phyloP scores from a whole-genome alignment of 2,329 filamentous ascomycete species.

The Thelonectria olida region DNA sequence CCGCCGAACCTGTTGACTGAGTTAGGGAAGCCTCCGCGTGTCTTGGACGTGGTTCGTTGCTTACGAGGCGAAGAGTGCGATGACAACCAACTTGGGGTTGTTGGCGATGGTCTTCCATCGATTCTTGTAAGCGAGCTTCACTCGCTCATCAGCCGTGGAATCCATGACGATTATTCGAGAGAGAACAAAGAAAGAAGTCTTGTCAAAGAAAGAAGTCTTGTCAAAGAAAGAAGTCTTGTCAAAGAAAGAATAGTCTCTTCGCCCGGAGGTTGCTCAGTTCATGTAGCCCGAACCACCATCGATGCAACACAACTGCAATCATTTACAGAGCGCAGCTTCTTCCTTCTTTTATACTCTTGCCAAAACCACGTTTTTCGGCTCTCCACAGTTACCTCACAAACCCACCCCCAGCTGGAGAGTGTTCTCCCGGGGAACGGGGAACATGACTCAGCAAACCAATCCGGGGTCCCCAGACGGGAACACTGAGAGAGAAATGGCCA shows the following conservation, averaged over 20 bases:
- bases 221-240: not conserved
- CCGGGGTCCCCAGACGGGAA: slow-evolving; percentile 36
- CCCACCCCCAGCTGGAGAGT: slow-evolving; percentile 11
- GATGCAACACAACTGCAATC: not conserved
- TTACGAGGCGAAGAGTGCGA: slow-evolving; percentile 39
- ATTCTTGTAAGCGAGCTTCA: slow-evolving; percentile 35
- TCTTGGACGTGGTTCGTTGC: not conserved
- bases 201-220: not conserved
- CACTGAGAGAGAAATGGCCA: not conserved
- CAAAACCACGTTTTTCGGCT: not conserved
- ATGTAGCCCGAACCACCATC: not conserved
- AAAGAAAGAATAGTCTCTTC: no score
- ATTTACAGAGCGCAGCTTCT: slow-evolving; percentile 1
- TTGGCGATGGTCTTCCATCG: slow-evolving; percentile 35
- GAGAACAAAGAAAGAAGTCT: not conserved
- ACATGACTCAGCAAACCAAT: slow-evolving; percentile 16
- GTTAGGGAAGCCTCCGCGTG: not conserved
- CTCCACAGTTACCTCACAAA: slow-evolving; percentile 10
- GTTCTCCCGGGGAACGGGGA: not conserved
- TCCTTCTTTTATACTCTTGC: slow-evolving; percentile 7
- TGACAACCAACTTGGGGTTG: slow-evolving; percentile 36
- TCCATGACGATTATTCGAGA: slow-evolving; percentile 27
- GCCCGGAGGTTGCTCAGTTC: not conserved
- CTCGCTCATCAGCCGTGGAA: slow-evolving; percentile 25
- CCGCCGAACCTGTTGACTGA: slow-evolving; percentile 27